Percentiles rank a stretch among this genome's conserved stretches.
These are phyloP conservation scores for Hanseniaspora meyeri DNA, from an alignment of 805 yeast genomes.

Conservation along the genomic window DNA sequence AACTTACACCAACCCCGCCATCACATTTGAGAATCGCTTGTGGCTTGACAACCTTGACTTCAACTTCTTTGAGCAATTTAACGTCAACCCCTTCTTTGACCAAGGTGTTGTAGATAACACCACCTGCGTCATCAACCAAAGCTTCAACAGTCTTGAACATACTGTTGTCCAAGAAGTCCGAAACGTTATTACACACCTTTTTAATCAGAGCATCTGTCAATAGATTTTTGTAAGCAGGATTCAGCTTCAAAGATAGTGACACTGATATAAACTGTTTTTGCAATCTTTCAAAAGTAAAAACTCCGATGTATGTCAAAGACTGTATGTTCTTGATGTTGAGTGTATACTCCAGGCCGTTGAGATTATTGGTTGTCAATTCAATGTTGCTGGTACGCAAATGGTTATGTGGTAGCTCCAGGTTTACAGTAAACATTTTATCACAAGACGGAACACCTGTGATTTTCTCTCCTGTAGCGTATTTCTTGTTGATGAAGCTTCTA, in stretches of 20 bases:
- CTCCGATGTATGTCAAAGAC: conserved; percentile 75
- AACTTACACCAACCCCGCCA: conserved; percentile 72
- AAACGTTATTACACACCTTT: conserved; percentile 38
- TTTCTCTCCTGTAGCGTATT: too few species aligned
- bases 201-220: conserved; percentile 15
- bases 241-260: conserved; percentile 32
- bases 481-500: not conserved
- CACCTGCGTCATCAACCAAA: conserved; percentile 60
- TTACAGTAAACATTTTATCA: not conserved
- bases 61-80: conserved; percentile 16
- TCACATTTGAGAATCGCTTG: conserved; percentile 77
- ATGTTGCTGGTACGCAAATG: not conserved
- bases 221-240: conserved; percentile 11
- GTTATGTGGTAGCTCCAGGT: not conserved
- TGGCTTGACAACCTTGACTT: conserved; percentile 69
- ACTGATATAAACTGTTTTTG: conserved; percentile 62
- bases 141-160: conserved; percentile 91
- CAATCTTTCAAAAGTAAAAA: conserved; percentile 78
- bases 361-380: not conserved
- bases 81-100: conserved; percentile 11
- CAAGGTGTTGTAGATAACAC: conserved; percentile 26
- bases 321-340: conserved; percentile 29
- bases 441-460: too few species aligned
- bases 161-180: conserved; percentile 56
- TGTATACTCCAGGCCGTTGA: not conserved